Evolutionary conservation across 2,329 filamentous ascomycete species (phyloP).

Genomic region (Microascus cirrosus): DNA sequence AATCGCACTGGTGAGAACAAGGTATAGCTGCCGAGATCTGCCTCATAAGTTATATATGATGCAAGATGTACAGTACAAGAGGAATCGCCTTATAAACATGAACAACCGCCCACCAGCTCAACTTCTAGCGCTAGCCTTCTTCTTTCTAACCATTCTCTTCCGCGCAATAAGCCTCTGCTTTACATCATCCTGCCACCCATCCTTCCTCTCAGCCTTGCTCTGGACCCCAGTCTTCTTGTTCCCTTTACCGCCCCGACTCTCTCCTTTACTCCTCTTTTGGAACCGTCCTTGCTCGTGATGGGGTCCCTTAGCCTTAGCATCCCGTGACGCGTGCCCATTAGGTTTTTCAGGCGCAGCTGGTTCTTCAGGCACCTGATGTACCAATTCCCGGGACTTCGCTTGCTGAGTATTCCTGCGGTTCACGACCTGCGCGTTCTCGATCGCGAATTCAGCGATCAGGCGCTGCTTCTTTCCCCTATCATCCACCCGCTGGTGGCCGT

Average conservation of each 20-base stretch:
- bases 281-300: background rate
- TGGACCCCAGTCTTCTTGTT: slow-evolving; percentile 7
- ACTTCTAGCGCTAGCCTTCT: slow-evolving; percentile 35
- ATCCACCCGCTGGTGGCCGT: slow-evolving; percentile 56
- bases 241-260: background rate
- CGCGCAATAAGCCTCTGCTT: slow-evolving; percentile 72
- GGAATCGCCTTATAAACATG: background rate
- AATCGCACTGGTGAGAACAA: background rate
- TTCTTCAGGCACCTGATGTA: background rate
- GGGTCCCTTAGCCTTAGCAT: background rate
- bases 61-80: background rate
- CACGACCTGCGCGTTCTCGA: slow-evolving; percentile 97
- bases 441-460: slow-evolving; percentile 91
- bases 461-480: slow-evolving; percentile 70
- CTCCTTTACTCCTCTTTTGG: background rate
- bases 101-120: background rate
- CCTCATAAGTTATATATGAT: background rate
- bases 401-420: slow-evolving; percentile 47
- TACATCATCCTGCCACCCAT: slow-evolving; percentile 37
- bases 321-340: background rate
- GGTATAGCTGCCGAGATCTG: background rate
- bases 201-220: slow-evolving; percentile 16
- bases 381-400: slow-evolving; percentile 1
- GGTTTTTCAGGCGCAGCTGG: background rate
- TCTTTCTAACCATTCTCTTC: slow-evolving; percentile 71